A percentile compares a stretch with the other conserved stretches of the same genome.
Evolutionary conservation across 1,284 basidiomycete genomes (phyloP).

Genomic region (Violaceomyces palustris): DNA sequence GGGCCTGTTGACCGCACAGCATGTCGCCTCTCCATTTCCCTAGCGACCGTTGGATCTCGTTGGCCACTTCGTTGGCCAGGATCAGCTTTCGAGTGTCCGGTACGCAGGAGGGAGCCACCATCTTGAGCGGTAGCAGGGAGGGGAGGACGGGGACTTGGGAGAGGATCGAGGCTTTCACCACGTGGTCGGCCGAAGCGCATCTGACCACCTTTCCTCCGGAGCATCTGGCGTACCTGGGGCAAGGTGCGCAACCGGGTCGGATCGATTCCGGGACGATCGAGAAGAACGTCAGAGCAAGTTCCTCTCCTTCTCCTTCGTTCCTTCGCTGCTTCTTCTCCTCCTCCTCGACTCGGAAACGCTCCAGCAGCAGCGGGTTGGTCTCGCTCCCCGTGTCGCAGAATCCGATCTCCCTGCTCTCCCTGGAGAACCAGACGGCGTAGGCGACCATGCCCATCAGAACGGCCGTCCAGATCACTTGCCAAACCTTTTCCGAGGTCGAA

Average conservation of each 20-base stretch:
- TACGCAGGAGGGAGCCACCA: slow-evolving; percentile 21
- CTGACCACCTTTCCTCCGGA: slow-evolving; percentile 15
- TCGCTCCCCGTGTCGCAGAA: slow-evolving; percentile 35
- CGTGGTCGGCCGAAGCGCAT: slow-evolving; percentile 40
- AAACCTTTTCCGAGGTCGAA: slow-evolving; percentile 2
- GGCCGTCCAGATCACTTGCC: slow-evolving; percentile 1
- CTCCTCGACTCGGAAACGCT: too few relatives aligned
- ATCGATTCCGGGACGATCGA: slow-evolving; percentile 15
- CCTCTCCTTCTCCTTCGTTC: too few relatives aligned
- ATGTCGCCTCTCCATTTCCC: slow-evolving; percentile 42
- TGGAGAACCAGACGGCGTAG: slow-evolving; percentile 36
- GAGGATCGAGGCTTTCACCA: slow-evolving; percentile 18
- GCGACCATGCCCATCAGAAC: slow-evolving; percentile 4
- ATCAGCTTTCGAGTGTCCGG: slow-evolving; percentile 48
- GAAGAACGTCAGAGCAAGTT: too few relatives aligned
- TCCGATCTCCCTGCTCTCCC: slow-evolving; percentile 31
- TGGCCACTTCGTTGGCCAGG: slow-evolving; percentile 37
- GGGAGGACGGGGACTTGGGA: slow-evolving; percentile 28
- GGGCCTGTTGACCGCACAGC: slow-evolving; percentile 29
- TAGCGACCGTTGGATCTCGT: slow-evolving; percentile 27
- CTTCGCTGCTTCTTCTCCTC: too few relatives aligned
- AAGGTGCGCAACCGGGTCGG: slow-evolving; percentile 36
- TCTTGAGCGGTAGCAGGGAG: slow-evolving; percentile 22
- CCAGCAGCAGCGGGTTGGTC: slow-evolving; percentile 22
- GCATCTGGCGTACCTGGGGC: slow-evolving; percentile 41